A percentile compares a stretch with the other conserved stretches of the same genome.
Conservation (phyloP, 2,329 filamentous ascomycete species). For the Pezicula rhizophila region DNA sequence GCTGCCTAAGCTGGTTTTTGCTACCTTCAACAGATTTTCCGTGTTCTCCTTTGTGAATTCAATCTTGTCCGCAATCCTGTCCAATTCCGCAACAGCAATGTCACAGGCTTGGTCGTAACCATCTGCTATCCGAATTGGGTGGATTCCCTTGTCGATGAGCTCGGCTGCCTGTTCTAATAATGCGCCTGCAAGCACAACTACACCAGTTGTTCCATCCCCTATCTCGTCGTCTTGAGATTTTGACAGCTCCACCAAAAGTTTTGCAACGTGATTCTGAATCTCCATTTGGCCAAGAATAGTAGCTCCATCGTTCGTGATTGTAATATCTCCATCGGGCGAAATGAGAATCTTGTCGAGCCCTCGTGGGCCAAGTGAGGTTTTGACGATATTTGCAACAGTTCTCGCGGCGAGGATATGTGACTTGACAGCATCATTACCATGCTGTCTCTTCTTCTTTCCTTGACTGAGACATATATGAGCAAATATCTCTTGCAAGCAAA, state of each 20-base stretch:
- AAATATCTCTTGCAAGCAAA: slow-evolving; percentile 12
- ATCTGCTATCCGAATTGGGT: slow-evolving; percentile 96
- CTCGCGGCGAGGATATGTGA: slow-evolving; percentile 95
- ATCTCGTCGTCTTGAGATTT: slow-evolving; percentile 99
- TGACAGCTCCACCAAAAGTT: slow-evolving; percentile 91
- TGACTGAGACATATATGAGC: slow-evolving; percentile 52
- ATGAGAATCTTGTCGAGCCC: slow-evolving; percentile 99
- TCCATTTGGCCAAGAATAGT: slow-evolving; percentile 99
- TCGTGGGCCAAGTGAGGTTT: slow-evolving; percentile 90
- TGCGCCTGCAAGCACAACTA: slow-evolving; percentile 91
- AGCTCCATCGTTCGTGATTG: slow-evolving; percentile 96
- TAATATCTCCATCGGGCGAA: slow-evolving; percentile 97
- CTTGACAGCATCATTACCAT: slow-evolving; percentile 96
- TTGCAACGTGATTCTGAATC: slow-evolving; percentile 96
- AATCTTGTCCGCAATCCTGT: slow-evolving; percentile 87
- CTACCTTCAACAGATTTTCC: slow-evolving; percentile 85
- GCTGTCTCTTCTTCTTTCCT: slow-evolving; percentile 94
- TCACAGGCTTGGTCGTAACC: slow-evolving; percentile 97
- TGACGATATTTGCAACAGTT: slow-evolving; percentile 95
- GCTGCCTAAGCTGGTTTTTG: slow-evolving; percentile 90
- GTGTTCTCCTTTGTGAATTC: slow-evolving; percentile 76
- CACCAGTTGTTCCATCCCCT: slow-evolving; percentile 94
- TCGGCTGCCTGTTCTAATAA: slow-evolving; percentile 94
- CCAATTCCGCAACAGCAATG: slow-evolving; percentile 86
- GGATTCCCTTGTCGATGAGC: slow-evolving; percentile 98